Percentiles rank a stretch among this genome's conserved stretches.
Evolutionary conservation across 1,284 basidiomycete genomes (phyloP).

Genomic region (Fomitopsis palustris): DNA sequence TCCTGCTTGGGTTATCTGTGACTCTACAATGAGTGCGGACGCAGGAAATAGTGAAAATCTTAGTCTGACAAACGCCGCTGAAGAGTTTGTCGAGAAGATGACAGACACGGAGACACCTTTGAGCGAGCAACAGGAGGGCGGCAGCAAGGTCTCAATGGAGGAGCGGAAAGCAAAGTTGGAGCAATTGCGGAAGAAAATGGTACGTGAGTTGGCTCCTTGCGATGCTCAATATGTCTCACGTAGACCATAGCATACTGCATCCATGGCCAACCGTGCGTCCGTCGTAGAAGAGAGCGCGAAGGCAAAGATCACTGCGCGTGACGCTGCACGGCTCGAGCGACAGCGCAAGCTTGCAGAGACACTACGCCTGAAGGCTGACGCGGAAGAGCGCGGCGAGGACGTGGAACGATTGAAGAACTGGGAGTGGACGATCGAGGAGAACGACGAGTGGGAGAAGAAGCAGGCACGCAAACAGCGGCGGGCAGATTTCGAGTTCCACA

Average conservation of each 20-base stretch:
- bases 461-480: slow-evolving; percentile 68
- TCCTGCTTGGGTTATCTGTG: no score
- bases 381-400: slow-evolving; percentile 82
- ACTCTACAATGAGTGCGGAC: no score
- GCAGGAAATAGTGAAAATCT: slow-evolving; percentile 18
- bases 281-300: slow-evolving; percentile 81
- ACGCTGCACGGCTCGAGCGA: slow-evolving; percentile 78
- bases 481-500: slow-evolving; percentile 80
- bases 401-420: slow-evolving; percentile 82
- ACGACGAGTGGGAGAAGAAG: slow-evolving; percentile 93
- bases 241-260: slow-evolving; percentile 64
- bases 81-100: slow-evolving; percentile 28
- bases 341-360: slow-evolving; percentile 87
- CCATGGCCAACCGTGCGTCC: slow-evolving; percentile 79
- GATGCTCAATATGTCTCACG: not conserved
- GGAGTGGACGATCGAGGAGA: slow-evolving; percentile 94
- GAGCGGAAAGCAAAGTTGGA: slow-evolving; percentile 78
- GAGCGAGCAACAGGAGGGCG: slow-evolving; percentile 9
- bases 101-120: slow-evolving; percentile 16
- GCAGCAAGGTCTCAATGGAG: slow-evolving; percentile 50
- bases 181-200: slow-evolving; percentile 75
- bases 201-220: slow-evolving; percentile 29
- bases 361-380: slow-evolving; percentile 84
- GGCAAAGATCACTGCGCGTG: slow-evolving; percentile 71
- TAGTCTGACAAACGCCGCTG: no score